Evolutionary conservation across 306 rosid species (phyloP).

Genomic region (Carpinus viminea): DNA sequence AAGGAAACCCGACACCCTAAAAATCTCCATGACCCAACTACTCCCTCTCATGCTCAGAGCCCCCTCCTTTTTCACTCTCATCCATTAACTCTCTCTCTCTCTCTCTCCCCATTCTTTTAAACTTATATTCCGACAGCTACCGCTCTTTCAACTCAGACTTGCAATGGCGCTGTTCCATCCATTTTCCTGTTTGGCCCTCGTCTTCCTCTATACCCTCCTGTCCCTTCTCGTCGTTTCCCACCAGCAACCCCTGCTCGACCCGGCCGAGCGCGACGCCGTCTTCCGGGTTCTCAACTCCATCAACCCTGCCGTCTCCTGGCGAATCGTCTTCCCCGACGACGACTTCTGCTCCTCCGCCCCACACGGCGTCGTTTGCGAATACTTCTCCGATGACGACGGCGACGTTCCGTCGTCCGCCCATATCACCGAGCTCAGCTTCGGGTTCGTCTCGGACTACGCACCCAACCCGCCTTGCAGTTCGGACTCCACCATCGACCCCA

Average conservation of each 20-base stretch:
- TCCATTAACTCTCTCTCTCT: not conserved
- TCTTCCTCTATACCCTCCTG: constrained; percentile 25
- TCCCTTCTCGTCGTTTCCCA: constrained; percentile 25
- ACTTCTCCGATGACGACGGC: constrained; percentile 15
- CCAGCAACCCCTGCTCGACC: constrained; percentile 45
- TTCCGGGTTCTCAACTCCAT: constrained; percentile 55
- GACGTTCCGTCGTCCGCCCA: constrained; percentile 34
- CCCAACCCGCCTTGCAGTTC: constrained; percentile 73
- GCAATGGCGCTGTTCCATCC: not conserved
- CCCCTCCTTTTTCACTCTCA: no score
- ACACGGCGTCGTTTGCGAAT: constrained; percentile 69
- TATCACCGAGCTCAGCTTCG: constrained; percentile 66
- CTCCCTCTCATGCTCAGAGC: not conserved
- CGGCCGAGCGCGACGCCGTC: constrained; percentile 50
- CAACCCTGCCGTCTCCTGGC: constrained; percentile 72
- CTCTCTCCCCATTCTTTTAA: not conserved
- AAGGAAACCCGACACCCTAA: not conserved
- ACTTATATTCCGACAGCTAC: no score
- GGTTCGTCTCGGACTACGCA: constrained; percentile 64
- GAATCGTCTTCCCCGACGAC: constrained; percentile 55
- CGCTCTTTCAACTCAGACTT: not conserved
- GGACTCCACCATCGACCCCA: constrained; percentile 53
- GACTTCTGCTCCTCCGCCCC: constrained; percentile 69
- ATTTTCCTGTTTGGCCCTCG: constrained; percentile 5
- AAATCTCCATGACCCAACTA: not conserved